Evolutionary conservation across 176 grass and related monocot species (phyloP).

Genomic region (Oryza glumipatula): DNA sequence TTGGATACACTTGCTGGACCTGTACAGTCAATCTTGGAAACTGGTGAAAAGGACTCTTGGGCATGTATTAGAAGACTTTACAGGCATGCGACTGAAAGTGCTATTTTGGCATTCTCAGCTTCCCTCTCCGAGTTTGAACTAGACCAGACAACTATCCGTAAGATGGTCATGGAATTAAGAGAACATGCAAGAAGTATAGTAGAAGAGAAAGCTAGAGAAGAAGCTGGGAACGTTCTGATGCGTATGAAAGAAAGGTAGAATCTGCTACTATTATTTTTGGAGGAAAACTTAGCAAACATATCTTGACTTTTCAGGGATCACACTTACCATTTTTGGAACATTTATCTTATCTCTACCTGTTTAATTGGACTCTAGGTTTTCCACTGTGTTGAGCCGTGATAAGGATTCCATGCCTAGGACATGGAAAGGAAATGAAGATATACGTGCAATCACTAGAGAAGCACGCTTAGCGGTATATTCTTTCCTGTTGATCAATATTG

Average conservation of each 20-base stretch:
- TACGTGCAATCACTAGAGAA: conserved; percentile 79
- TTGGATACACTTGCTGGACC: conserved; percentile 67
- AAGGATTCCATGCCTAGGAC: conserved; percentile 79
- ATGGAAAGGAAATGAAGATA: conserved; percentile 83
- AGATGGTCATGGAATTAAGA: conserved; percentile 63
- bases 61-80: conserved; percentile 68
- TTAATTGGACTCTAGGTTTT: conserved; percentile 64
- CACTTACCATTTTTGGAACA: not conserved
- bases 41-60: conserved; percentile 64
- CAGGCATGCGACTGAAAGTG: conserved; percentile 60
- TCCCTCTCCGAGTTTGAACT: conserved; percentile 80
- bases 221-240: conserved; percentile 74
- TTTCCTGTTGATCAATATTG: conserved; percentile 1
- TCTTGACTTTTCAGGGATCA: no score
- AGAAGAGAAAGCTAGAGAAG: conserved; percentile 79
- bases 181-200: conserved; percentile 67
- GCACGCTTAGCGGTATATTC: conserved; percentile 65
- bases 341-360: conserved; percentile 29
- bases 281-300: not conserved
- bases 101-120: conserved; percentile 46
- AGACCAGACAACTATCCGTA: conserved; percentile 49
- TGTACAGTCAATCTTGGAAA: conserved; percentile 70
- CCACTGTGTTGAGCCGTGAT: conserved; percentile 71
- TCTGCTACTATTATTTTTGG: not conserved
- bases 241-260: conserved; percentile 95